phyloP scores from a whole-genome alignment of 2,329 filamentous ascomycete genomes.

The Neocucurbitaria cava region DNA sequence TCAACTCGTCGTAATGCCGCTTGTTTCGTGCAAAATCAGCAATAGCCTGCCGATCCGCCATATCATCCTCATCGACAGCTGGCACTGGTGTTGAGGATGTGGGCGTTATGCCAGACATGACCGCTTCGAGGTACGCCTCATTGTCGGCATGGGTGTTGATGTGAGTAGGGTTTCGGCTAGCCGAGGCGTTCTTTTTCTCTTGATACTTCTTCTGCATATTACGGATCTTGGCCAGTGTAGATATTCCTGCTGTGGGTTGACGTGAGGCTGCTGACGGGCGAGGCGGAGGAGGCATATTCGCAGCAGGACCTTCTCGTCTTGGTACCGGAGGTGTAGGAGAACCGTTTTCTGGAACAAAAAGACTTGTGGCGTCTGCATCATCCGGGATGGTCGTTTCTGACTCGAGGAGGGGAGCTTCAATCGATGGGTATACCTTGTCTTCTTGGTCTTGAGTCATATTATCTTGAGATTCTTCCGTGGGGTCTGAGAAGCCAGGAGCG shows the following conservation, averaged over 20 bases:
- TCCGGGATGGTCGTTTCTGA: background rate
- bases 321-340: background rate
- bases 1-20: conserved; percentile 27
- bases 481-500: background rate
- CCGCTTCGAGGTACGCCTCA: conserved; percentile 23
- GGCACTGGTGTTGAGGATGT: background rate
- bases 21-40: conserved; percentile 28
- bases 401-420: background rate
- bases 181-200: conserved; percentile 7
- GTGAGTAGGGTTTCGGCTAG: background rate
- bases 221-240: conserved; percentile 15
- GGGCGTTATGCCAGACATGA: conserved; percentile 6
- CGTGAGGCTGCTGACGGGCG: background rate
- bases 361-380: conserved; percentile 1
- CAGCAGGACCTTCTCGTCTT: background rate
- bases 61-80: conserved; percentile 7
- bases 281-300: conserved; percentile 4
- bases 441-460: background rate
- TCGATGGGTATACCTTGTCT: background rate
- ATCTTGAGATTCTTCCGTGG: background rate
- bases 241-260: background rate
- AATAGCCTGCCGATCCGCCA: conserved; percentile 14
- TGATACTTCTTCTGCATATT: conserved; percentile 12
- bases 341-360: conserved; percentile 21
- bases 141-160: conserved; percentile 3